These are phyloP conservation scores for Populus hybrid DNA, from an alignment of 441 rosid species.

Conservation along the genomic window DNA sequence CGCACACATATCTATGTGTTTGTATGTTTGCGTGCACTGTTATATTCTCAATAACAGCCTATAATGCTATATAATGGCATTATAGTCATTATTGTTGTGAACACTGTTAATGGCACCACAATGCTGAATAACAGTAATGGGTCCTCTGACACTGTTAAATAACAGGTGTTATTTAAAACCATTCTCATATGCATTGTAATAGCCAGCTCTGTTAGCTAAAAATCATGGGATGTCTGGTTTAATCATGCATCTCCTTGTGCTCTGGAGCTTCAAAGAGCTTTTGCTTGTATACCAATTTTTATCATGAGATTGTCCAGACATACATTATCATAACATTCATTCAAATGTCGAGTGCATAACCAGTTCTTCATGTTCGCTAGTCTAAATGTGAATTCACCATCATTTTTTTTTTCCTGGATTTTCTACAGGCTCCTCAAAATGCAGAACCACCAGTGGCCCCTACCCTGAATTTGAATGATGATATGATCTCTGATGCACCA, in stretches of 20 bases:
- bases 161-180: neutral
- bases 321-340: neutral
- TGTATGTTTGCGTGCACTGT: neutral
- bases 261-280: neutral
- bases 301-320: neutral
- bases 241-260: neutral
- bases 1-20: neutral
- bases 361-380: neutral
- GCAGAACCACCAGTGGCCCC: constrained; percentile 32
- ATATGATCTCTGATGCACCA: constrained; percentile 36
- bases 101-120: neutral
- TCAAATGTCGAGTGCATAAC: neutral
- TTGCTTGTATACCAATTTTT: neutral
- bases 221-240: neutral
- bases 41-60: neutral
- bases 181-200: neutral
- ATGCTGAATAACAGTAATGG: neutral
- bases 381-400: neutral
- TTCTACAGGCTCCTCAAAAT: constrained; percentile 43
- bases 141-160: neutral
- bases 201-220: neutral
- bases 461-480: constrained; percentile 44
- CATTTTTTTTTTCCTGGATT: neutral
- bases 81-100: neutral
- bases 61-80: neutral